Percentiles rank a stretch among this genome's conserved stretches.
These are phyloP conservation scores for Digitaria exilis DNA, from an alignment of 202 grass and related monocot species.

Conservation along the genomic window DNA sequence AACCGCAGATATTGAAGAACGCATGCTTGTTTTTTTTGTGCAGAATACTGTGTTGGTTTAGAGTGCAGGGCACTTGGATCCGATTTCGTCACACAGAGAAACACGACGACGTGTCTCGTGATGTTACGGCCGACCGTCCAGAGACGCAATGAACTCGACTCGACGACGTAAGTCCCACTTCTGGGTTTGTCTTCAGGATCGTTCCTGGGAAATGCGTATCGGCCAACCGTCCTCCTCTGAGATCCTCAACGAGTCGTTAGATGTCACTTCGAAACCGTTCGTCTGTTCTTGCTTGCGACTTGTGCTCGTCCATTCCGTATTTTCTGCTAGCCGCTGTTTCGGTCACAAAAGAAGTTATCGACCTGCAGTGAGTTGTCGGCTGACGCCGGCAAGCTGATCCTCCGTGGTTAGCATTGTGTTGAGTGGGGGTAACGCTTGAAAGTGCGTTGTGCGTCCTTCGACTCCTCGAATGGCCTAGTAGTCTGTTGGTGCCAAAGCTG, in stretches of 20 bases:
- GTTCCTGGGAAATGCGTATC: neutral
- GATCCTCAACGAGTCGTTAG: neutral
- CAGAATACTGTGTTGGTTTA: neutral
- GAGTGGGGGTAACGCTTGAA: too few species aligned
- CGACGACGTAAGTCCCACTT: neutral
- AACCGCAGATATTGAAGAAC: neutral
- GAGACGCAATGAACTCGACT: slow-evolving; percentile 23
- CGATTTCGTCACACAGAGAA: neutral
- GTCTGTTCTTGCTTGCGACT: neutral
- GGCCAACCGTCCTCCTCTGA: slow-evolving; percentile 30
- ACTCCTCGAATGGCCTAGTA: too few species aligned
- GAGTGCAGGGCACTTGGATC: neutral
- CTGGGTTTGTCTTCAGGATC: neutral
- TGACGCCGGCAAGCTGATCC: too few species aligned
- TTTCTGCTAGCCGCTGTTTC: too few species aligned
- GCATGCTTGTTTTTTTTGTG: neutral
- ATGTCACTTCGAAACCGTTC: neutral
- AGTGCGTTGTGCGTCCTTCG: too few species aligned
- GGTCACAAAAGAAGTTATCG: too few species aligned
- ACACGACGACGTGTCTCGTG: neutral
- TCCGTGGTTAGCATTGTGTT: too few species aligned
- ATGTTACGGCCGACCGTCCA: neutral
- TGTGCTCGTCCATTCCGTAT: neutral
- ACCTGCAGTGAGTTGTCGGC: too few species aligned
- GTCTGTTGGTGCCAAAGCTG: too few species aligned